phyloP scores from a whole-genome alignment of 2,329 filamentous ascomycete species.

The Cytospora mali region DNA sequence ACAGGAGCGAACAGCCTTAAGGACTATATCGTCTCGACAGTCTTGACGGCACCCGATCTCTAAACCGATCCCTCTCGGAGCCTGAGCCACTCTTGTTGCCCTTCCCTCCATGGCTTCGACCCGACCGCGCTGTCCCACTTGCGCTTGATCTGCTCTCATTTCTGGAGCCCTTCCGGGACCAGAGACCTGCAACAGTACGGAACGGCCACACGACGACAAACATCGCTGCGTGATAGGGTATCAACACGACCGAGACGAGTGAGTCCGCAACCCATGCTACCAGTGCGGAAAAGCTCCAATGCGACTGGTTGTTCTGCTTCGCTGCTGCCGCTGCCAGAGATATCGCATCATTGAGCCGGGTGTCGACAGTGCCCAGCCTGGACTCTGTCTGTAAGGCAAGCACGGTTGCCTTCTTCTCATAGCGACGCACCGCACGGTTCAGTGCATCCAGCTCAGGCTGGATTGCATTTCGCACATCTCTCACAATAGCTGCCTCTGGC shows the following conservation, averaged over 20 bases:
- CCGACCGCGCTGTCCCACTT: slow-evolving; percentile 29
- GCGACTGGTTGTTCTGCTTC: slow-evolving; percentile 44
- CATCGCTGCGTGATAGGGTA: slow-evolving; percentile 47
- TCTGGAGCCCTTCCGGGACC: slow-evolving; percentile 38
- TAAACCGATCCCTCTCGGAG: slow-evolving; percentile 39
- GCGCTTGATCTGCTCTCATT: slow-evolving; percentile 32
- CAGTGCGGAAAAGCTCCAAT: slow-evolving; percentile 37
- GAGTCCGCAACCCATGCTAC: slow-evolving; percentile 44
- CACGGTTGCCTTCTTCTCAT: slow-evolving; percentile 84
- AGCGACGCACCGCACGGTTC: slow-evolving; percentile 83
- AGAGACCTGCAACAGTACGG: slow-evolving; percentile 40
- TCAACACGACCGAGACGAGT: slow-evolving; percentile 38
- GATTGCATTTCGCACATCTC: slow-evolving; percentile 65
- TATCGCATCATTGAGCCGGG: slow-evolving; percentile 73
- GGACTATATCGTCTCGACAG: slow-evolving; percentile 29
- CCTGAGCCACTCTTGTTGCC: slow-evolving; percentile 34
- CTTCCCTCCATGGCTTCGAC: slow-evolving; percentile 32
- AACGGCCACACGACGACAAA: slow-evolving; percentile 48
- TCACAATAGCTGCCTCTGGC: slow-evolving; percentile 48
- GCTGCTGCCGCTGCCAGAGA: slow-evolving; percentile 78
- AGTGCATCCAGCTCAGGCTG: slow-evolving; percentile 86
- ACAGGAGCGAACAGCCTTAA: slow-evolving; percentile 5
- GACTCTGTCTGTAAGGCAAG: slow-evolving; percentile 76
- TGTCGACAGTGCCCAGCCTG: slow-evolving; percentile 71
- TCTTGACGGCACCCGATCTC: slow-evolving; percentile 30